Percentiles rank a stretch among this genome's conserved stretches.
Evolutionary conservation across 2,329 filamentous ascomycete genomes (phyloP).

Genomic region (Knufia petricola): DNA sequence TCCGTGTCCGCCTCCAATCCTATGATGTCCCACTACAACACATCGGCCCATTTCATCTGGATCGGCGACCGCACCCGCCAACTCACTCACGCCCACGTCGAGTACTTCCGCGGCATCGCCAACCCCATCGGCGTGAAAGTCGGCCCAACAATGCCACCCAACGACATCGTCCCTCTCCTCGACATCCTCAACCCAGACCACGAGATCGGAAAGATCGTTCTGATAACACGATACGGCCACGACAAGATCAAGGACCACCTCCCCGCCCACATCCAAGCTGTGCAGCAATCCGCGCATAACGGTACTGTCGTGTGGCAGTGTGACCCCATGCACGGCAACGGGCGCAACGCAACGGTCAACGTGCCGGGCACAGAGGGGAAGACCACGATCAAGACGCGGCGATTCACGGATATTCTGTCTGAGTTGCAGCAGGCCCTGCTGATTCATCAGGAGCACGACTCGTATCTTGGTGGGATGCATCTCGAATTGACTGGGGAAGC

Average conservation of each 20-base stretch:
- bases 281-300: slow-evolving; percentile 62
- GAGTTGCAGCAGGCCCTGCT: slow-evolving; percentile 75
- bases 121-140: slow-evolving; percentile 97
- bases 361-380: slow-evolving; percentile 40
- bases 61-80: slow-evolving; percentile 94
- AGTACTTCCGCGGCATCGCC: slow-evolving; percentile 92
- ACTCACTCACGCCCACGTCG: slow-evolving; percentile 84
- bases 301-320: slow-evolving; percentile 82
- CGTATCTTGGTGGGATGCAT: slow-evolving; percentile 87
- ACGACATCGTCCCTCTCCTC: slow-evolving; percentile 69
- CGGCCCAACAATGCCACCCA: slow-evolving; percentile 68
- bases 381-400: slow-evolving; percentile 84
- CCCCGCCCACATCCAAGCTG: slow-evolving; percentile 76
- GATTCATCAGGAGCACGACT: slow-evolving; percentile 74
- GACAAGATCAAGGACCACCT: slow-evolving; percentile 65
- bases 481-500: slow-evolving; percentile 91
- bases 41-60: slow-evolving; percentile 94
- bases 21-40: slow-evolving; percentile 73
- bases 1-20: slow-evolving; percentile 22
- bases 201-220: slow-evolving; percentile 84
- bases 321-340: slow-evolving; percentile 94
- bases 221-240: slow-evolving; percentile 92
- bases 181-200: slow-evolving; percentile 72
- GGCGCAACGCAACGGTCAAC: slow-evolving; percentile 33
- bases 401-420: slow-evolving; percentile 79